These are phyloP conservation scores for Xanthoconium separans DNA, from an alignment of 1,284 basidiomycete genomes.

Conservation along the genomic window DNA sequence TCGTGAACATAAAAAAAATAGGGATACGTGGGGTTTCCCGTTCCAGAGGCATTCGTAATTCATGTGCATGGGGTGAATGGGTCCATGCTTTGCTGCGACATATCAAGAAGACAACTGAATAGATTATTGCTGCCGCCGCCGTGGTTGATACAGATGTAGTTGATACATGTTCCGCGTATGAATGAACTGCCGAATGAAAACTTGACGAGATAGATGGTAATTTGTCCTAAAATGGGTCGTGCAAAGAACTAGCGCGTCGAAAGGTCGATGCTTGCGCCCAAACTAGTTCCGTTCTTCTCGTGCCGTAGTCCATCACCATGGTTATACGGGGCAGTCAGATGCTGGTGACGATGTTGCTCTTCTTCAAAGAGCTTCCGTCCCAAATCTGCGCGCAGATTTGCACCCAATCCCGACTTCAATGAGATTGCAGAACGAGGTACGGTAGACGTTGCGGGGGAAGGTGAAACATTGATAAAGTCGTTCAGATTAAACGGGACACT, in stretches of 20 bases:
- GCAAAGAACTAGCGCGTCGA: constrained; percentile 22
- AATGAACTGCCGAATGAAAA: constrained; percentile 20
- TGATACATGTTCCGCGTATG: constrained; percentile 32
- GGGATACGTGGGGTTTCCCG: constrained; percentile 6
- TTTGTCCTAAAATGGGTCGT: constrained; percentile 1
- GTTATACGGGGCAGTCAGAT: constrained; percentile 14
- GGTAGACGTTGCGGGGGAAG: constrained; percentile 48
- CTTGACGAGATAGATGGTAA: constrained; percentile 14
- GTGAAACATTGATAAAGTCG: constrained; percentile 73
- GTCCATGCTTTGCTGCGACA: constrained; percentile 23
- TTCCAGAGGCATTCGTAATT: constrained; percentile 31
- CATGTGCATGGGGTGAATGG: constrained; percentile 16
- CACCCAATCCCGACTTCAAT: constrained; percentile 43
- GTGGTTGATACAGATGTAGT: constrained; percentile 32
- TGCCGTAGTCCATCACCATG: constrained; percentile 25
- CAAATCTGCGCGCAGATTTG: constrained; percentile 53
- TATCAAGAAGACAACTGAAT: constrained; percentile 26
- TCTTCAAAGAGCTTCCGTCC: constrained; percentile 72
- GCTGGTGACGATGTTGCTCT: constrained; percentile 46
- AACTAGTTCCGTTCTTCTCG: constrained; percentile 25
- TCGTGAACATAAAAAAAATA: constrained; percentile 25
- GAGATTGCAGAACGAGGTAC: constrained; percentile 32
- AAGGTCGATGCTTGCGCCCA: constrained; percentile 32
- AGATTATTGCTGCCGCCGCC: constrained; percentile 25
- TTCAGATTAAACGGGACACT: constrained; percentile 56